Evolutionary conservation across 495 filamentous ascomycete species (phyloP), one percentile per base, ranked within the genome.

Genomic region (Penicillium odoratum): DNA sequence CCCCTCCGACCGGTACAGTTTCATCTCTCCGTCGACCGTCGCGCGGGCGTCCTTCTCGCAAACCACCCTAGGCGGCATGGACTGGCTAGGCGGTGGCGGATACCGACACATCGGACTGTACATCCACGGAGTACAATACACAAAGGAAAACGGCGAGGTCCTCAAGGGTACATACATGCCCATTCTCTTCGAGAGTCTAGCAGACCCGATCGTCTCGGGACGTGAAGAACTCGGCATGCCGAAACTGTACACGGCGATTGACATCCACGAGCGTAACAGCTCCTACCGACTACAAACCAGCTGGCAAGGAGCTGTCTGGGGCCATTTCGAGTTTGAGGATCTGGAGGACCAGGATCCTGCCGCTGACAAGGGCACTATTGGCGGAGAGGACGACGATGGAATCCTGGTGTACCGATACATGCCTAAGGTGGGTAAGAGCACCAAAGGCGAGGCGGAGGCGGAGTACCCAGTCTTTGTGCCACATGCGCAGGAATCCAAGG

Each of bases 221-320:
- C 64, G 80, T 26, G 83, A 86, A 34, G 82, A 85, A 62, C 69
- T 83, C 13, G 82, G 81, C 7, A 79, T 84, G 74, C 81, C 83
- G 3, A 85, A 83, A 67, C 48, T 85, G 6, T 83, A 75, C 46
- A 70, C 70, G 28, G 73, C 76, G 0, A 72, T 85, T 53, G 75
- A 81, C 40, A 65, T 80, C 2, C 53, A 74, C 47, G 69, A 70
- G 29, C 68, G 69, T 6, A 53, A 56, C n/a, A 59, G 59, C 3
- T 72, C 72, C 2, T 78, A 75, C 54, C 69, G 71, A 31, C 55
- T 80, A 16, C 63, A 67, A 44, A 71, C 75, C 3, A 73, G 74
- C 49, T 83, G 81, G 81, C 55, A 79, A 47, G 80, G 80, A 3
- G 73, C 73, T 2, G 63, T 63, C 0, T 83, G 74, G 69, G 72